Evolutionary conservation across 2,329 filamentous ascomycete species (phyloP).

Genomic region (Berkeleyomyces basicola): DNA sequence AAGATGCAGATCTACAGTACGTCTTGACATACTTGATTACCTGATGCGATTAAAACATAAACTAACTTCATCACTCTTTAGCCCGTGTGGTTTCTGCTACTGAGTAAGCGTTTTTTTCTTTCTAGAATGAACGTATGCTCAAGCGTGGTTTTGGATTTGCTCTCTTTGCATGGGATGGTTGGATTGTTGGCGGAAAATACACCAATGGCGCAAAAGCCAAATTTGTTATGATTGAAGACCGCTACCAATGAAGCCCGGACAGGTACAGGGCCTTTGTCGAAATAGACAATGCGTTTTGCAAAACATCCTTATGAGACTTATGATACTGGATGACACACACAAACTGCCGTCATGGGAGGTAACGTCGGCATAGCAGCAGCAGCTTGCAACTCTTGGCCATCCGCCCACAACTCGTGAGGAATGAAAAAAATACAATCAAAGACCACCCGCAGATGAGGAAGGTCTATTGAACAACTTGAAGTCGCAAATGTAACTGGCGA

Average conservation of each 20-base stretch:
- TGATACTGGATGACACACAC: neutral
- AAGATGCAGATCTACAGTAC: conserved; percentile 96
- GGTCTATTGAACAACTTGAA: conserved; percentile 3
- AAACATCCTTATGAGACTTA: conserved; percentile 2
- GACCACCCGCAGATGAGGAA: conserved; percentile 12
- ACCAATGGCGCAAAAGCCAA: conserved; percentile 13
- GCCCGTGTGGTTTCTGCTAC: conserved; percentile 13
- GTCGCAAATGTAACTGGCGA: neutral
- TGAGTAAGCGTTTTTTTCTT: conserved; percentile 9
- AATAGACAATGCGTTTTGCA: conserved; percentile 12
- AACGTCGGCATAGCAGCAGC: conserved; percentile 2
- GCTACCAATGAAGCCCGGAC: conserved; percentile 9
- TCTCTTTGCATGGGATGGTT: conserved; percentile 13
- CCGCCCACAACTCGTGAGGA: neutral
- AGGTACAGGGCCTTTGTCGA: conserved; percentile 9
- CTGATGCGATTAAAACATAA: neutral
- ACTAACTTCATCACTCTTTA: conserved; percentile 7
- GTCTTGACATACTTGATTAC: conserved; percentile 18
- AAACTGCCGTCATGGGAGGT: neutral
- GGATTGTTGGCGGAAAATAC: conserved; percentile 14
- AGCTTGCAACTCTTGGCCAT: conserved; percentile 4
- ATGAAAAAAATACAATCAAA: conserved; percentile 8
- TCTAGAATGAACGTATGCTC: conserved; percentile 10
- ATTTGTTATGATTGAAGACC: conserved; percentile 12
- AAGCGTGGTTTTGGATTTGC: conserved; percentile 13